Base-by-base conservation (phyloP, 768 basidiomycete species). In the Mrakia gelida region DNA sequence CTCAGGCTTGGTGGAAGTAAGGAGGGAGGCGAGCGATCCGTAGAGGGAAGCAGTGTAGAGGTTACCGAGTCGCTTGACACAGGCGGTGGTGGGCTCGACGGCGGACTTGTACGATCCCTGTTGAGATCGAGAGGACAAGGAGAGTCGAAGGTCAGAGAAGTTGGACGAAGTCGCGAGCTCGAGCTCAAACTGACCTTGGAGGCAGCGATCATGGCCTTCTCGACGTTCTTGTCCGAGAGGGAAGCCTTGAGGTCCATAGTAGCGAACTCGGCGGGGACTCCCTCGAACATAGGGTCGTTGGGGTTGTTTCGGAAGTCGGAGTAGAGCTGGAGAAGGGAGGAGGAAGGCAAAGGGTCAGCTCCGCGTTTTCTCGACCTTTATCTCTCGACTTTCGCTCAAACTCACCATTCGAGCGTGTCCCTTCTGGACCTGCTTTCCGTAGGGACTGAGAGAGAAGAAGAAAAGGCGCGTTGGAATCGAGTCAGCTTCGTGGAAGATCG, bases 401-500 rank as follows among this genome's bases (percentile, higher is more conserved):
- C 86, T 71, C 73, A 87, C 87, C 83, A 98, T 87, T 77, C 97
- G 92, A 54, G 93, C 96, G 84, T 96, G 91, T 63, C 93, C 95
- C 86, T 98, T 99, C 85, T 97, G 92, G 75, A 97, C 95, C 84
- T 97, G 92, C 87, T 99, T 99, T 87, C 97, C 96, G 85, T 98
- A 99, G 0, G 97, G 97, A 78, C 91, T 92, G 67, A 4, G 10
- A 28, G 10, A 41, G 13, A 54, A 18, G 23, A 62, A 18, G 59
- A 30, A 49, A 5, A 30, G 56, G 43, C 49, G 49, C 49, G 16
- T 32, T 43, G 6, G 30, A 61, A 7, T 10, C 8, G 30, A 73
- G 67, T 41, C 18, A 38, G 38, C 34, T 26, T 43, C 67, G 38
- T 15, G 16, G 21, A 43, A 56, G 41, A 4, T 61, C 45, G 3